These are phyloP conservation scores for Salinomyces thailandicus DNA, from an alignment of 2,329 filamentous ascomycete genomes.

Conservation along the genomic window DNA sequence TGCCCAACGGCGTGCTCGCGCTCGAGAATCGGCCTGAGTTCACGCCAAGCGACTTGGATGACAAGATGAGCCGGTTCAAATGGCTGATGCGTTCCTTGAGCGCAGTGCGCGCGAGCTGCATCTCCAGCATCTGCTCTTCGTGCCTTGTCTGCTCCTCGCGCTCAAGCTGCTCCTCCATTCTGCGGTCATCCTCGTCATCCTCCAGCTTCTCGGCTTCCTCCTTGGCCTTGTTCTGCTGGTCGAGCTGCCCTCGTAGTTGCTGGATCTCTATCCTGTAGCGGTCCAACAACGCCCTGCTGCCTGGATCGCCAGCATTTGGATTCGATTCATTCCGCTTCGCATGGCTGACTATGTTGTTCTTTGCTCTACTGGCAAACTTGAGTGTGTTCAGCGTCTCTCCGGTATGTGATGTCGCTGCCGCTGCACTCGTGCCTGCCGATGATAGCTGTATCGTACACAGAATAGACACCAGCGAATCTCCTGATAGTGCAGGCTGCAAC, in stretches of 20 bases:
- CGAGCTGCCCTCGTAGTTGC: conserved; percentile 69
- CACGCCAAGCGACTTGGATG: conserved; percentile 90
- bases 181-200: conserved; percentile 60
- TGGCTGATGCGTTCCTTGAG: conserved; percentile 97
- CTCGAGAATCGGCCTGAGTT: conserved; percentile 60
- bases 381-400: conserved; percentile 88
- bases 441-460: conserved; percentile 92
- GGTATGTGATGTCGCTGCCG: conserved; percentile 62
- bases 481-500: conserved; percentile 83
- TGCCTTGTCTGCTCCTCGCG: conserved; percentile 61
- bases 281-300: conserved; percentile 77
- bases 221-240: conserved; percentile 63
- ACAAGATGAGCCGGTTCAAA: conserved; percentile 85
- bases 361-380: conserved; percentile 91
- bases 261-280: conserved; percentile 89
- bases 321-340: conserved; percentile 89
- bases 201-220: conserved; percentile 47
- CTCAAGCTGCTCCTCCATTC: conserved; percentile 58
- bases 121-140: conserved; percentile 95
- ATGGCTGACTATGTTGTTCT: conserved; percentile 96
- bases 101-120: conserved; percentile 91
- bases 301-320: conserved; percentile 65
- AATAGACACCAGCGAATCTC: conserved; percentile 91
- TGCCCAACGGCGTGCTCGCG: conserved; percentile 27
- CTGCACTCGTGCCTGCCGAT: conserved; percentile 55